A percentile compares a stretch with the other conserved stretches of the same genome.
phyloP scores from a whole-genome alignment of 495 filamentous ascomycete species.

The Penicillium ochrochloron region DNA sequence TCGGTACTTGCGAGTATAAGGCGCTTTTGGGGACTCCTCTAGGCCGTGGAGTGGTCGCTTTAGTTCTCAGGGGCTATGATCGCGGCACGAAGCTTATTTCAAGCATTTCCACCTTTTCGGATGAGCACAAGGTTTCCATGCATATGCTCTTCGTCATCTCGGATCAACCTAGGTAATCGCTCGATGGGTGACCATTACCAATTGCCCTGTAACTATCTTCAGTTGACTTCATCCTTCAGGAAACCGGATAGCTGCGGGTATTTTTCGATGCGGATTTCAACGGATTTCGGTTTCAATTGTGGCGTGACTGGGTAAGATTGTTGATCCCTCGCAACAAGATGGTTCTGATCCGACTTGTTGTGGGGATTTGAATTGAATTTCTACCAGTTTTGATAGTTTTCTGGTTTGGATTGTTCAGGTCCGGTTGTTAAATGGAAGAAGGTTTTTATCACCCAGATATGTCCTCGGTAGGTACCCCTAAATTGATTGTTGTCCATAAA shows the following conservation, averaged over 20 bases:
- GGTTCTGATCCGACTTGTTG: background rate
- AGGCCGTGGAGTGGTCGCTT: constrained; percentile 10
- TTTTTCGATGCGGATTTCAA: background rate
- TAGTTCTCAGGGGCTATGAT: constrained; percentile 16
- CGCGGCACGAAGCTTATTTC: constrained; percentile 12
- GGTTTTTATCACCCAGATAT: background rate
- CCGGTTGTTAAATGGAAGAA: background rate
- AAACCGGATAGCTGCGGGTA: background rate
- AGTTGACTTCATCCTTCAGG: background rate
- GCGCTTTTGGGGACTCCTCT: constrained; percentile 13
- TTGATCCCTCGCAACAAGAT: background rate
- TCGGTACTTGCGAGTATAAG: constrained; percentile 11
- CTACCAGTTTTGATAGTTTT: background rate
- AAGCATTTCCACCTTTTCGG: constrained; percentile 13
- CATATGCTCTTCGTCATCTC: constrained; percentile 14
- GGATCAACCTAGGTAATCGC: background rate
- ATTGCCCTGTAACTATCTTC: background rate
- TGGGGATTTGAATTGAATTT: background rate
- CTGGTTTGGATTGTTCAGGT: background rate
- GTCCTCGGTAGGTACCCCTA: background rate
- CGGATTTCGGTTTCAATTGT: background rate
- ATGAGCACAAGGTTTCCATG: background rate
- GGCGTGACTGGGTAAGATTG: background rate
- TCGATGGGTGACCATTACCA: background rate
- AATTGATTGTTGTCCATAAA: background rate